Evolutionary conservation across 2,329 filamentous ascomycete genomes (phyloP), one percentile per base, ranked within the genome.

Genomic region (Alternaria postmessia): DNA sequence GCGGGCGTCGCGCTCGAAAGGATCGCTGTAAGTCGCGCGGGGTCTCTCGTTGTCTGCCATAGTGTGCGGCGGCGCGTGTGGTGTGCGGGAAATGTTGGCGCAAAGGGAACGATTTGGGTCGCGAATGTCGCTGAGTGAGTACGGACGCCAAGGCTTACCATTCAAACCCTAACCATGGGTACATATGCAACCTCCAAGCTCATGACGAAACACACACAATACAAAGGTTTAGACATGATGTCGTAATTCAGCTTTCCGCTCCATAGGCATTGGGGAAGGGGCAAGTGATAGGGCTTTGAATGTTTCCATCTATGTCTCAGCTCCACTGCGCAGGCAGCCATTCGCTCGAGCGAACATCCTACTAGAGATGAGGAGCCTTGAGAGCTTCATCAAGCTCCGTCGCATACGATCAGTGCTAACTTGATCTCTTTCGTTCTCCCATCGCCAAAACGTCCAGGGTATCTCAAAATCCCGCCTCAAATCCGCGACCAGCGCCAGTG

Each of bases 41-140:
- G 68, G 56, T 54, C 70, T 66, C 41, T 75, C 72, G 59, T 53
- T 66, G 46, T 71, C 69, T 34, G 69, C 66, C 69, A 72, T 72
- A 48, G 43, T 58, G 39, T 44, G 32, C 51, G 55, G 57, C 43
- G 28, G 46, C 51, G 39, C 51, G 52, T 54, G 43, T 54, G 43
- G 16, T 43, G 28, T 39, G 54, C 28, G 42, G 20, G 36, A n/a
- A 36, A 1, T 22, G 36, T 56, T 38, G 59, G 47, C 62, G 58
- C 58, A 52, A 56, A 32, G 42, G 36, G 24, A 44, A 43, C n/a
- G 20, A 9, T 24, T 28, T 48, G 22, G 51, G 32, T 16, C 14
- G 32, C 32, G 28, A 30, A 30, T 11, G 32, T 41, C 32, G 38
- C 20, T 51, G 55, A 24, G 52, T 26, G 28, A 46, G 26, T 51